Evolutionary conservation across 2,329 filamentous ascomycete species (phyloP), one percentile per base, ranked within the genome.

Genomic region (Penicillium sp.): DNA sequence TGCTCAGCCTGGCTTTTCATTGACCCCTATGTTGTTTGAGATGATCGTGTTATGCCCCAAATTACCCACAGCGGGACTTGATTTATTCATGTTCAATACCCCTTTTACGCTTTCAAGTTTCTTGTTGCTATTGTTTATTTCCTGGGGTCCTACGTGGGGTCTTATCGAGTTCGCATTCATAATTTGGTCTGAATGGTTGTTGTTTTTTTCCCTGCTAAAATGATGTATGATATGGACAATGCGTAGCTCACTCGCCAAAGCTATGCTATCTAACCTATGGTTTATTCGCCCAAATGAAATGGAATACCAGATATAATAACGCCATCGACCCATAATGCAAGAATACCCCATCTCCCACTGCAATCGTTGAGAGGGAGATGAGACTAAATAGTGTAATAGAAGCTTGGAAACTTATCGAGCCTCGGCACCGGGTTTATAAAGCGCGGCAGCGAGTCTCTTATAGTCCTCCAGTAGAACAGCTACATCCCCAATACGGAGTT

Each of bases 401-500:
- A 33, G 10, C n/a, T 8, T 9, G 9, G 17, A 19, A n/a, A 43
- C 7, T 49, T 47, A 62, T 44, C 55, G 53, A 45, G 54, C 52
- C 13, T 46, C 53, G 8, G 52, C 45, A 26, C 3, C 9, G 57
- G 49, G 17, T 41, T 82, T 79, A 59, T 80, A 81, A 50, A 90
- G 65, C 8, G 79, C 79, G 26, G 75, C 75, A 0, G 85, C 85
- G 41, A 91, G 69, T 46, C 87, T 75, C 59, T 86, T 80, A 61
- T 91, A 91, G 65, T 91, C 87, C 48, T 80, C 76, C 21, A 91
- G 69, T 43, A 91, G 70, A 49, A 85, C 80, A 22, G 84, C 69
- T 17, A 91, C 82, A 60, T 91, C 87, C n/a, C 81, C 79, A 24
- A 91, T 72, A 48, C 77, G 82, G 26, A 91, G 72, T 41, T 91